Base-by-base conservation (phyloP, 2,329 filamentous ascomycete genomes). In the Reticulascus tulasneorum region DNA sequence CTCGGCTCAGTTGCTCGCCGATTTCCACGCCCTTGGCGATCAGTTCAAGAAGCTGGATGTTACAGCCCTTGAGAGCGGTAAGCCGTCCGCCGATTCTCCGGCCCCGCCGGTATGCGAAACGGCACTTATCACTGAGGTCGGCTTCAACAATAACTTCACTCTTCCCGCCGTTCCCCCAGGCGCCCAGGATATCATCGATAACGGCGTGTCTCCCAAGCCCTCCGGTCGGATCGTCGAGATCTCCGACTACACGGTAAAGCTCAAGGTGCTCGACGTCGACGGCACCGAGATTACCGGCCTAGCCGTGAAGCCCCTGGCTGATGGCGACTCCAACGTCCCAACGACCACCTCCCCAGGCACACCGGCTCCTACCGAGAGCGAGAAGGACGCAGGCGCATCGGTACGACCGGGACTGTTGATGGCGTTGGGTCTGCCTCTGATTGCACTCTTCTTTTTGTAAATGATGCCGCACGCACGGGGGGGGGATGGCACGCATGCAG, bases 31-130 rank as follows among this genome's bases (percentile, higher is more conserved):
- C 46, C 79, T 97, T 42, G 78, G 83, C 64, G 63, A 62, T 23
- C 85, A 93, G 67, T 89, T 85, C 65, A 72, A 73, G 58, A 81
- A 82, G 56, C 68, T 96, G 37, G 77, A 95, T 64, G 77, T 87
- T 58, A 71, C 68, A 35, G 60, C 72, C 12, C 71, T 96, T 37
- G 73, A 87, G 62, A 67, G 72, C 32, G 64, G 75, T 47, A 79
- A 84, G 58, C 66, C 77, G 11, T 64, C 71, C 33, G 73, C 63
- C 22, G 64, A 75, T 41, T 62, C 67, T 23, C 61, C 59, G 21
- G 54, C 58, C 28, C 47, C 85, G 4, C 82, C 85, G 22, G 68
- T 62, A 38, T 96, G 91, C 69, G 66, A 65, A 45, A 41, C 69
- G 21, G 73, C 67, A 42, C 69, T 94, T 35, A 90, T 96, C 63